Base-by-base conservation (phyloP, 257 asterid genomes). In the Solanum ahanhuiri region DNA sequence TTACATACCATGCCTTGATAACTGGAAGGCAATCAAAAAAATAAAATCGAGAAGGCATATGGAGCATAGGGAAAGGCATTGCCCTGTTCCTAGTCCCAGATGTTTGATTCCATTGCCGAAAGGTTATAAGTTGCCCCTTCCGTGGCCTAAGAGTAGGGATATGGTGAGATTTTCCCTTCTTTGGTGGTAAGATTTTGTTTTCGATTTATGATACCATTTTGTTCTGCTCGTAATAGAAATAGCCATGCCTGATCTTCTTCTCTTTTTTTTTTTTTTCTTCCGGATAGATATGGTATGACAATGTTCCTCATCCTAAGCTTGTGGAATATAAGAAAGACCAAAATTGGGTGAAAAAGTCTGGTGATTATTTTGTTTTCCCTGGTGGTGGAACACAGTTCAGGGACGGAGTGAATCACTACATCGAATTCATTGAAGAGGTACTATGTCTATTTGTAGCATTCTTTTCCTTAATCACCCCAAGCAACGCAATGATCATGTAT, bases 351-450 rank as follows among this genome's bases (percentile, higher is more conserved):
- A 92, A 92, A 83, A 93, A 92, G 87, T 88, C 90, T 2, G 98
- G 91, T 7, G 93, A 94, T 76, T 94, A 94, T 91, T 93, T 97
- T 82, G 84, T 90, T 83, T 97, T 97, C 87, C 99, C 99, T 22
- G 99, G 99, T 14, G 98, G 98, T 20, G 99, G 98, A 18, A 97
- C 99, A 81, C 98, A 97, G 87, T 97, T 97, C 92, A 95, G 90
- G 88, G 83, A 91, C 39, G 99, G 98, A 86, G 98, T 93, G 69
- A 77, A 88, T 89, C 92, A 82, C 81, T 97, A 95, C 84, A 92
- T 97, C 35, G 89, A 90, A 17, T 89, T 91, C 84, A 89, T 97
- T 69, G 91, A 89, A 82, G 87, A 94, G 98, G 99, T 92, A 37
- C 17, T 91, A 85, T 57, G 58, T 63, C 12, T 41, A 39, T 37